Percentiles rank a stretch among this genome's conserved stretches.
Evolutionary conservation across 768 basidiomycete species (phyloP).

Genomic region (Tricholoma hemisulphureum): DNA sequence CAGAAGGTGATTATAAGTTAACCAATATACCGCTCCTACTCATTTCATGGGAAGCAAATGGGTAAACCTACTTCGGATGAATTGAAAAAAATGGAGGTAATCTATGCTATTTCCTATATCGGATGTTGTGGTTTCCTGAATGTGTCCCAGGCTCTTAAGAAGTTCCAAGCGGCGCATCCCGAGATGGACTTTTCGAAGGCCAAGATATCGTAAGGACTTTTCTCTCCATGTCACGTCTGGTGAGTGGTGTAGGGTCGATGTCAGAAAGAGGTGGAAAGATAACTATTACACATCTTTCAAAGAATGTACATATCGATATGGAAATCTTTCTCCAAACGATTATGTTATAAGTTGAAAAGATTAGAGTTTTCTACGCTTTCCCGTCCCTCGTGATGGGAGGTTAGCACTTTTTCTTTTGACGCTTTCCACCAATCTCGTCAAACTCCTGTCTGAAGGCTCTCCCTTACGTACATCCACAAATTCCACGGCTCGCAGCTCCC

Average conservation of each 20-base stretch:
- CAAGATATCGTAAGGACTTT: constrained; percentile 62
- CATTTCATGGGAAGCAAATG: constrained; percentile 62
- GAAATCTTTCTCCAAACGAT: no score
- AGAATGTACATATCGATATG: no score
- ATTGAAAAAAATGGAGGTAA: constrained; percentile 85
- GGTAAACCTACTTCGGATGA: constrained; percentile 96
- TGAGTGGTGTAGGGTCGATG: not conserved
- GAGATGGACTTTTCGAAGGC: constrained; percentile 94
- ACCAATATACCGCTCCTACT: not conserved
- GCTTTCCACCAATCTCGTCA: constrained; percentile 76
- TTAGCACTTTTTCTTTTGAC: constrained; percentile 75
- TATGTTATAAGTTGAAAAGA: no score
- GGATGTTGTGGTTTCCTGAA: not conserved
- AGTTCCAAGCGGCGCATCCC: constrained; percentile 87
- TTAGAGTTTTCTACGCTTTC: constrained; percentile 43
- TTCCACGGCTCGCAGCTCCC: constrained; percentile 26
- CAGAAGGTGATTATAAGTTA: constrained; percentile 56
- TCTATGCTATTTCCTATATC: no score
- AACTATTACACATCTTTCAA: not conserved
- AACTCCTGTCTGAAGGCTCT: constrained; percentile 28
- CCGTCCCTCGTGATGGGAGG: constrained; percentile 24
- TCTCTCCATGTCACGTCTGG: not conserved
- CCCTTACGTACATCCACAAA: constrained; percentile 11
- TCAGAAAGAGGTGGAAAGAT: not conserved
- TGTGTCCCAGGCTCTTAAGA: constrained; percentile 65